A percentile compares a stretch with the other conserved stretches of the same genome.
These are phyloP conservation scores for Sporisorium scitamineum DNA, from an alignment of 1,284 basidiomycete genomes.

Conservation along the genomic window DNA sequence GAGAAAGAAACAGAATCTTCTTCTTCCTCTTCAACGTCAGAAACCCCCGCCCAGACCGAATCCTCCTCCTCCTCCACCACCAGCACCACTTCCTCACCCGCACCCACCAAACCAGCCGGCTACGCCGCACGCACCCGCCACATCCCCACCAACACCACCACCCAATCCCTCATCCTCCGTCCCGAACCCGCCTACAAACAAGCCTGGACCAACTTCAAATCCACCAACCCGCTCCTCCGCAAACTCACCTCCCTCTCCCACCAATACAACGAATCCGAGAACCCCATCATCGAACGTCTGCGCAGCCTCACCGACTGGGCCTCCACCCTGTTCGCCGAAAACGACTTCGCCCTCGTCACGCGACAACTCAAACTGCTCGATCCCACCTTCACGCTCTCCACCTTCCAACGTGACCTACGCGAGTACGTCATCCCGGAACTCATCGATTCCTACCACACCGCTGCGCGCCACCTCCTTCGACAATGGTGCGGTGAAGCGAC, in stretches of 20 bases:
- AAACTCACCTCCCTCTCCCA: constrained; percentile 46
- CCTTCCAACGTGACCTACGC: constrained; percentile 87
- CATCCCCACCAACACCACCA: constrained; percentile 45
- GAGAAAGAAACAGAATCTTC: neutral
- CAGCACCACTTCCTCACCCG: neutral
- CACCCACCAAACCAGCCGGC: constrained; percentile 45
- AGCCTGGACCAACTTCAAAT: constrained; percentile 57
- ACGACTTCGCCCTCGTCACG: constrained; percentile 93
- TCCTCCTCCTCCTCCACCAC: constrained; percentile 3
- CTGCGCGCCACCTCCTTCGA: constrained; percentile 84
- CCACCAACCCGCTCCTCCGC: constrained; percentile 61
- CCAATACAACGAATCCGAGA: constrained; percentile 89
- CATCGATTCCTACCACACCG: constrained; percentile 92
- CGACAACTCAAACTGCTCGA: constrained; percentile 87
- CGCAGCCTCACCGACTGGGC: constrained; percentile 87
- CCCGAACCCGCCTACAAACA: constrained; percentile 61
- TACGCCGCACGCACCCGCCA: constrained; percentile 56
- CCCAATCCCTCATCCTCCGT: constrained; percentile 57
- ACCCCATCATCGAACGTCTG: constrained; percentile 84
- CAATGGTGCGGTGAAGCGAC: constrained; percentile 97
- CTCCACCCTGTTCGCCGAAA: constrained; percentile 93
- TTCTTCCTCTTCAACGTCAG: too few relatives aligned
- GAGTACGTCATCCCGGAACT: constrained; percentile 99
- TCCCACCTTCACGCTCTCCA: constrained; percentile 85
- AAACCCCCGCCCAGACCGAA: neutral